Evolutionary conservation across 768 basidiomycete genomes (phyloP).

Genomic region (Leccinum arenicola): DNA sequence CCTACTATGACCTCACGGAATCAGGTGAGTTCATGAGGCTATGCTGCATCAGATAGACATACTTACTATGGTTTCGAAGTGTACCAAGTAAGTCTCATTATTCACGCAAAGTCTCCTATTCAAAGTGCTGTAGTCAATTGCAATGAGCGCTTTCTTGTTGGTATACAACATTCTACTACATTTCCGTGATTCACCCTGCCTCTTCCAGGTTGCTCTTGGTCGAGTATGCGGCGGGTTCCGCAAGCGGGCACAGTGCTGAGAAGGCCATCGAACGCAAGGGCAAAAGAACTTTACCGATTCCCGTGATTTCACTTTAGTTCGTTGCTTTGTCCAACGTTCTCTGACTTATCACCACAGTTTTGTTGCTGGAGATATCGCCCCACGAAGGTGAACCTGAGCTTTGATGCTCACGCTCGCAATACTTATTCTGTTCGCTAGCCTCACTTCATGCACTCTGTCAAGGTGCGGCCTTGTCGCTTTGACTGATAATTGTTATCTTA

Average conservation of each 20-base stretch:
- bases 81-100: conserved; percentile 53
- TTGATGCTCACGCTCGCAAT: neutral
- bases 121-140: conserved; percentile 56
- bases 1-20: conserved; percentile 54
- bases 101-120: conserved; percentile 10
- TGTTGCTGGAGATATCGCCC: conserved; percentile 82
- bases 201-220: conserved; percentile 66
- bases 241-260: conserved; percentile 57
- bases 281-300: conserved; percentile 68
- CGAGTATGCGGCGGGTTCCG: conserved; percentile 77
- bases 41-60: conserved; percentile 24
- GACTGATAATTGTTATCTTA: neutral
- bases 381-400: conserved; percentile 52
- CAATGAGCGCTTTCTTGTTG: conserved; percentile 82
- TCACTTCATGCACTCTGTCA: conserved; percentile 88
- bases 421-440: conserved; percentile 39
- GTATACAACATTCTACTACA: conserved; percentile 24
- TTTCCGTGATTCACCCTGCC: neutral
- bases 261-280: conserved; percentile 77
- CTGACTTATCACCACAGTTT: conserved; percentile 44
- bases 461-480: conserved; percentile 42
- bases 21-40: conserved; percentile 35
- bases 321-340: neutral
- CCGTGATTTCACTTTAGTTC: conserved; percentile 40
- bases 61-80: conserved; percentile 36